phyloP scores from a whole-genome alignment of 805 yeast species.

The Candida lessepsii region DNA sequence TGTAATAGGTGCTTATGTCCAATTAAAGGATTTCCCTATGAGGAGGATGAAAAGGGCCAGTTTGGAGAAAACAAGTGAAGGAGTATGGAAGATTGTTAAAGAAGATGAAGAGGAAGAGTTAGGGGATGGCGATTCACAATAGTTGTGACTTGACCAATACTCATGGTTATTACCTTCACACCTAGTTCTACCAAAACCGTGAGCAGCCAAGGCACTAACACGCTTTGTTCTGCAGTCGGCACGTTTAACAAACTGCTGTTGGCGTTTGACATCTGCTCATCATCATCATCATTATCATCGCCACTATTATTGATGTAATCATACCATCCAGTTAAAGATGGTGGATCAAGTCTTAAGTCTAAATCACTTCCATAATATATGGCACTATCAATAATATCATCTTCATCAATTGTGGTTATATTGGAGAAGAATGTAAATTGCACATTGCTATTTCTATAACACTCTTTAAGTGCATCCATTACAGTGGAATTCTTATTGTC shows the following conservation, averaged over 20 bases:
- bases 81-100: slow-evolving; percentile 52
- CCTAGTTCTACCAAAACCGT: neutral
- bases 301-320: slow-evolving; percentile 1
- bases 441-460: slow-evolving; percentile 2
- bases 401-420: slow-evolving; percentile 1
- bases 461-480: too few relatives aligned
- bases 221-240: slow-evolving; percentile 1
- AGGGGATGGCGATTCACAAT: slow-evolving; percentile 21
- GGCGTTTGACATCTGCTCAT: slow-evolving; percentile 4
- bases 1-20: slow-evolving; percentile 3
- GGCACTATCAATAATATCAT: slow-evolving; percentile 3
- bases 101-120: slow-evolving; percentile 64
- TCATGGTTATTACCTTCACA: neutral
- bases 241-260: slow-evolving; percentile 1
- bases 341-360: slow-evolving; percentile 1
- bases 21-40: slow-evolving; percentile 55
- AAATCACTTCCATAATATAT: slow-evolving; percentile 1
- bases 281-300: neutral
- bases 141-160: slow-evolving; percentile 1
- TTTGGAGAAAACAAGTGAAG: slow-evolving; percentile 63
- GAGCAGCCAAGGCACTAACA: slow-evolving; percentile 3
- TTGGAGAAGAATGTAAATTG: neutral
- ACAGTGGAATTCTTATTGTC: neutral
- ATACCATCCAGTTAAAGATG: slow-evolving; percentile 4
- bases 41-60: slow-evolving; percentile 65